phyloP scores from a whole-genome alignment of 768 basidiomycete species.

The Hemileccinum rubropunctum region DNA sequence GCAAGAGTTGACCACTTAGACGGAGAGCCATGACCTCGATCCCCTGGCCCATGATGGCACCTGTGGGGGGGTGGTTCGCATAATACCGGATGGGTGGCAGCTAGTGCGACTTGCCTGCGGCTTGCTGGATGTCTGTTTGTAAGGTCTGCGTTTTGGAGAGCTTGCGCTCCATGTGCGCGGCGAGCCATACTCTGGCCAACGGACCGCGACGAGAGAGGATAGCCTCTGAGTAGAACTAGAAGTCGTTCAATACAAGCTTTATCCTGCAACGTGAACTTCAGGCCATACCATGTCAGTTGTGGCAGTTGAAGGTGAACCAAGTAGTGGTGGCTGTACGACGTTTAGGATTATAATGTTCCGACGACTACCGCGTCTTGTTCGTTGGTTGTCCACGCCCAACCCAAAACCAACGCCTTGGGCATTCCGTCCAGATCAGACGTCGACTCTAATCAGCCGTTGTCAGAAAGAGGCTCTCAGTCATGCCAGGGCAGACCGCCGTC shows the following conservation, averaged over 20 bases:
- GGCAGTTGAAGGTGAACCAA: slow-evolving; percentile 13
- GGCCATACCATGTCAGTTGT: slow-evolving; percentile 25
- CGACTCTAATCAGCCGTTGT: slow-evolving; percentile 27
- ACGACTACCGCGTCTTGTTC: slow-evolving; percentile 1
- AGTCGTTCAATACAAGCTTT: neutral
- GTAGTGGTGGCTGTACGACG: slow-evolving; percentile 25
- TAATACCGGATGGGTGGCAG: too few species aligned
- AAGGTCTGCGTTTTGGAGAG: slow-evolving; percentile 93
- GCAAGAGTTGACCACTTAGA: slow-evolving; percentile 91
- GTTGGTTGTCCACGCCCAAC: slow-evolving; percentile 7
- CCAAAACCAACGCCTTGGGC: slow-evolving; percentile 19
- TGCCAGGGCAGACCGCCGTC: slow-evolving; percentile 36
- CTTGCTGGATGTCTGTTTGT: slow-evolving; percentile 92
- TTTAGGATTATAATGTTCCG: too few species aligned
- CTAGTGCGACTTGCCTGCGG: slow-evolving; percentile 57
- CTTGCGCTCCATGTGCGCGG: slow-evolving; percentile 98
- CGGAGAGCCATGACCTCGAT: slow-evolving; percentile 92
- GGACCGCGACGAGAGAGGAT: slow-evolving; percentile 93
- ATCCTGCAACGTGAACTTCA: too few species aligned
- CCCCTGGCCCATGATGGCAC: slow-evolving; percentile 93
- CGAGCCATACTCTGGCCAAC: slow-evolving; percentile 96
- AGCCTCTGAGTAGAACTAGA: slow-evolving; percentile 88
- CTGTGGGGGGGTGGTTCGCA: slow-evolving; percentile 35
- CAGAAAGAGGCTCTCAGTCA: slow-evolving; percentile 32
- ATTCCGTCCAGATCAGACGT: slow-evolving; percentile 21